These are phyloP conservation scores for Pichia sp. DNA, from an alignment of 1,139 yeast genomes.

Conservation along the genomic window DNA sequence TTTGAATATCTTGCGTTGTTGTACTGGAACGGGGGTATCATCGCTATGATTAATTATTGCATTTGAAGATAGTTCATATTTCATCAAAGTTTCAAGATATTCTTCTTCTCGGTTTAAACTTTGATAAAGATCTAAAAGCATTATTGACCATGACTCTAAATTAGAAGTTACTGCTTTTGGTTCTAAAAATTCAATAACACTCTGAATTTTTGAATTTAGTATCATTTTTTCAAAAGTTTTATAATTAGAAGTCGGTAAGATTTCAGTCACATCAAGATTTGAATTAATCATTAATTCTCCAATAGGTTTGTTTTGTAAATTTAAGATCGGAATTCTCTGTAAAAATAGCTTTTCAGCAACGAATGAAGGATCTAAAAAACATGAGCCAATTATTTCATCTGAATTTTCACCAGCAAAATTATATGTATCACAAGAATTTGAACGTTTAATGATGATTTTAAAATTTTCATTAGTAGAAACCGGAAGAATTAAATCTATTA, in stretches of 20 bases:
- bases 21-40: too few relatives aligned
- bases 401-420: conserved; percentile 17
- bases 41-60: conserved; percentile 11
- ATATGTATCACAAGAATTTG: conserved; percentile 18
- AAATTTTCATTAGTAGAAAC: conserved; percentile 46
- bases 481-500: conserved; percentile 50
- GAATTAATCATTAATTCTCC: conserved; percentile 58
- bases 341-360: conserved; percentile 30
- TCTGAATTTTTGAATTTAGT: conserved; percentile 44
- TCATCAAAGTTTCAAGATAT: conserved; percentile 67
- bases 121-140: conserved; percentile 61
- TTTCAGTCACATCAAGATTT: conserved; percentile 48
- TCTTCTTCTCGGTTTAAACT: conserved; percentile 54
- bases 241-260: conserved; percentile 55
- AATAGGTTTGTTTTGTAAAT: conserved; percentile 31
- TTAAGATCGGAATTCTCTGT: conserved; percentile 28
- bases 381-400: conserved; percentile 43
- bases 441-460: conserved; percentile 44
- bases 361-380: conserved; percentile 52
- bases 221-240: conserved; percentile 56
- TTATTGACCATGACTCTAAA: conserved; percentile 47
- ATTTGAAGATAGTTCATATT: conserved; percentile 47
- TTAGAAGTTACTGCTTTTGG: conserved; percentile 35
- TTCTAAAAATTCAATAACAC: conserved; percentile 42
- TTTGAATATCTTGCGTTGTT: conserved; percentile 36